These are phyloP conservation scores for Xylaria sp. DNA, from an alignment of 2,329 filamentous ascomycete species.

Conservation along the genomic window DNA sequence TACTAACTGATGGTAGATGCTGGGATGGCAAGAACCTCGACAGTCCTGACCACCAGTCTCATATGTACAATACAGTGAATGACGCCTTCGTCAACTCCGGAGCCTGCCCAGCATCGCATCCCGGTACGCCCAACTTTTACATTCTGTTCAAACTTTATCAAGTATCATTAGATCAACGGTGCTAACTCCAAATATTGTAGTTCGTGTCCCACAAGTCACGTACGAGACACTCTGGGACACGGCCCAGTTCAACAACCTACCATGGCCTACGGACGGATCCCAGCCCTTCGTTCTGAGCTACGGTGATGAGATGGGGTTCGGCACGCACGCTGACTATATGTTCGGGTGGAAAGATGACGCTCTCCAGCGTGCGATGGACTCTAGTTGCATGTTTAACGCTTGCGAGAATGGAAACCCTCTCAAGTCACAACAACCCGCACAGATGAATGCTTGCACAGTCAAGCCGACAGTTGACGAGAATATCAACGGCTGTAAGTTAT, in stretches of 20 bases:
- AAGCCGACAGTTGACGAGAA: constrained; percentile 42
- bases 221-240: constrained; percentile 60
- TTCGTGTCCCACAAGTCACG: constrained; percentile 55
- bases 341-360: constrained; percentile 52
- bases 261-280: constrained; percentile 50
- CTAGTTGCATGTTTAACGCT: constrained; percentile 47
- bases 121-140: constrained; percentile 34
- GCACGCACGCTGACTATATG: constrained; percentile 54
- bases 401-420: constrained; percentile 48
- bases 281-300: constrained; percentile 48
- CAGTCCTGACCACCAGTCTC: constrained; percentile 46
- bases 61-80: constrained; percentile 50
- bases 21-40: constrained; percentile 60
- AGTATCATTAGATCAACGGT: not conserved
- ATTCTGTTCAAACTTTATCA: not conserved
- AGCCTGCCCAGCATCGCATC: constrained; percentile 54
- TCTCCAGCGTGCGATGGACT: constrained; percentile 50
- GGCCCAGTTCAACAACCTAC: constrained; percentile 51
- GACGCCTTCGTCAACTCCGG: constrained; percentile 46
- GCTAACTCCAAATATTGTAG: constrained; percentile 13
- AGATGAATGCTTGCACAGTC: constrained; percentile 46
- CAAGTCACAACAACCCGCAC: constrained; percentile 42
- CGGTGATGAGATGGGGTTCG: constrained; percentile 47
- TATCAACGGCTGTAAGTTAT: constrained; percentile 45
- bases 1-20: constrained; percentile 48